Evolutionary conservation across 345 rosid species (phyloP).

Genomic region (Zanthoxylum bungeanum): DNA sequence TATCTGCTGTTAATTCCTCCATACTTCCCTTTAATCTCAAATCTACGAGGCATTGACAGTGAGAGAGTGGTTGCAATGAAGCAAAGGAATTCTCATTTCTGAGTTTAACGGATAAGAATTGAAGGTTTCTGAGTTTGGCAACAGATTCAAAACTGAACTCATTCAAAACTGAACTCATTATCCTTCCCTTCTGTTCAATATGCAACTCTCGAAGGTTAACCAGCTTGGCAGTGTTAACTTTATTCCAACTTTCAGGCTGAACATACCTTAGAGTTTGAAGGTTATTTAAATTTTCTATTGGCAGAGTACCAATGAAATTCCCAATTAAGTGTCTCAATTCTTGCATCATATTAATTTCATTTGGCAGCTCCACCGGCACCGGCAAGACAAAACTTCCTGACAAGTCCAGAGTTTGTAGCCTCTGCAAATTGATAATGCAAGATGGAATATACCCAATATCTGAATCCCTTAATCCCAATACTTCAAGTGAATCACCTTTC

Average conservation of each 20-base stretch:
- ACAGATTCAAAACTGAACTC: neutral
- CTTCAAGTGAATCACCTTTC: neutral
- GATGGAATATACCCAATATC: fast-evolving
- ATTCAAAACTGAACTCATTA: neutral
- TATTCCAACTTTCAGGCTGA: neutral
- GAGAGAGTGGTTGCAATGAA: neutral
- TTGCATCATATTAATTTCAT: neutral
- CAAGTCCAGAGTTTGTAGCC: neutral
- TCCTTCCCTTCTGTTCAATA: neutral
- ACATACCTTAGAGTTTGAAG: neutral
- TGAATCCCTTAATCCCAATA: neutral
- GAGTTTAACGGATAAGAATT: neutral
- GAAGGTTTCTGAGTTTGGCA: neutral
- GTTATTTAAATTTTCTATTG: neutral
- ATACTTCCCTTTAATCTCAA: neutral
- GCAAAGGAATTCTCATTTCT: fast-evolving
- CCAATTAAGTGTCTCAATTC: neutral
- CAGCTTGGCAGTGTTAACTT: neutral
- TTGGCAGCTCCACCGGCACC: neutral
- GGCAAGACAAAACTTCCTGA: fast-evolving
- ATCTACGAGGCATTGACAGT: neutral
- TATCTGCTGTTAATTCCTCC: neutral
- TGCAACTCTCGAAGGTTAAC: neutral
- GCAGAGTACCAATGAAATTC: neutral
- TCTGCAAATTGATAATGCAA: neutral